A percentile compares a stretch with the other conserved stretches of the same genome.
phyloP scores from a whole-genome alignment of 176 grass and related monocot genomes.

The Pharus latifolius region DNA sequence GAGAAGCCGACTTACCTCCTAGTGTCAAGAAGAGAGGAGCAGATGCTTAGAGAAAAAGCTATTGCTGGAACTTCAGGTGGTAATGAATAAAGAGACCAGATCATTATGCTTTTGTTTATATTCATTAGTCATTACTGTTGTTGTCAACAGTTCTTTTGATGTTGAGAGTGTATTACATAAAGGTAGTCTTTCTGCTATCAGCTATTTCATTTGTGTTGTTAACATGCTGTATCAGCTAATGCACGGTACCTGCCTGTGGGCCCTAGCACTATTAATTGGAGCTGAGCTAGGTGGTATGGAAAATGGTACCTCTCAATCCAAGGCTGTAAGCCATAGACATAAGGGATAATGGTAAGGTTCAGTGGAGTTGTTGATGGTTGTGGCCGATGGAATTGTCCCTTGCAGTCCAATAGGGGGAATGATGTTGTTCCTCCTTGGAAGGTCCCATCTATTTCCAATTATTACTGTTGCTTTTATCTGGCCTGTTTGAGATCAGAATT shows the following conservation, averaged over 20 bases:
- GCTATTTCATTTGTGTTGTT: neutral
- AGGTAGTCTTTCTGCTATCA: neutral
- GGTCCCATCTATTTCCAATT: neutral
- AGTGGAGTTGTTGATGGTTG: neutral
- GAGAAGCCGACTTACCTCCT: constrained; percentile 86
- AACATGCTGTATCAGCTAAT: constrained; percentile 24
- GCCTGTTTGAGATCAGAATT: neutral
- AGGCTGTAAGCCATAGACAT: neutral
- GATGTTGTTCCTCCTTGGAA: neutral
- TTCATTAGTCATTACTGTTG: neutral
- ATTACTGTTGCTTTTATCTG: neutral
- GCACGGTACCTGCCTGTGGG: neutral
- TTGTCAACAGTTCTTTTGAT: neutral
- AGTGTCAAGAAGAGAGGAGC: constrained; percentile 68
- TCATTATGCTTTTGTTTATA: constrained; percentile 6
- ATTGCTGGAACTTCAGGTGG: constrained; percentile 32
- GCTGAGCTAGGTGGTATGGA: neutral
- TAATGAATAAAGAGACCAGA: constrained; percentile 24
- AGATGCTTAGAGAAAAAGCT: constrained; percentile 36
- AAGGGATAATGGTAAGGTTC: too few relatives aligned
- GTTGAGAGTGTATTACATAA: neutral
- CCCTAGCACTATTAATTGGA: neutral
- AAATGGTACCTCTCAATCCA: neutral
- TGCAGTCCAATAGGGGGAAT: neutral
- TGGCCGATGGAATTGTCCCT: neutral